Conservation (phyloP, 768 basidiomycete species). For the Pisolithus marmoratus region DNA sequence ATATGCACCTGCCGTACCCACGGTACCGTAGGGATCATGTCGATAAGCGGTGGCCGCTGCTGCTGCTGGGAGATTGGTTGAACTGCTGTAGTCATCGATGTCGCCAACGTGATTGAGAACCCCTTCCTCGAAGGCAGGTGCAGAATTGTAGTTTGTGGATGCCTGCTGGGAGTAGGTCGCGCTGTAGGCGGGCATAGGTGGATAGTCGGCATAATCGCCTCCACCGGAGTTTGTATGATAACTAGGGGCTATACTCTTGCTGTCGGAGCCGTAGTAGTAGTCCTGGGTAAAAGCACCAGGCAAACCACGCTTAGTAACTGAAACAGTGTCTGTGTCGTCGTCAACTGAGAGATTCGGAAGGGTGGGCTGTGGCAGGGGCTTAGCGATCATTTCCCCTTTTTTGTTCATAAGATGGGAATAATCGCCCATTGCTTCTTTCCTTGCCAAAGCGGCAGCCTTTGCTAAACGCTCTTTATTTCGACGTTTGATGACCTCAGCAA, state of each 20-base stretch:
- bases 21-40: constrained; percentile 17
- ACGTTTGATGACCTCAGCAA: constrained; percentile 87
- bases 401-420: constrained; percentile 90
- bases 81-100: constrained; percentile 69
- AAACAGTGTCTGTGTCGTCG: constrained; percentile 56
- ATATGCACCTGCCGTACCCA: constrained; percentile 23
- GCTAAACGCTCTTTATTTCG: constrained; percentile 81
- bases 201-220: constrained; percentile 40
- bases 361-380: constrained; percentile 88
- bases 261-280: constrained; percentile 50
- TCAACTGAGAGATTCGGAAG: constrained; percentile 88
- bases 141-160: constrained; percentile 56
- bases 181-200: constrained; percentile 75
- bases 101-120: constrained; percentile 43
- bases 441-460: constrained; percentile 74
- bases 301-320: constrained; percentile 50
- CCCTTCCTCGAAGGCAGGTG: constrained; percentile 49
- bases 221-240: constrained; percentile 38
- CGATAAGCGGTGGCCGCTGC: constrained; percentile 57
- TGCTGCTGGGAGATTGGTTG: constrained; percentile 48
- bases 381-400: constrained; percentile 78
- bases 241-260: constrained; percentile 34
- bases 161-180: constrained; percentile 55
- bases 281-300: constrained; percentile 51
- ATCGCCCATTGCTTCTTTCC: constrained; percentile 89